Evolutionary conservation across 2,329 filamentous ascomycete genomes (phyloP), one percentile per base, ranked within the genome.

Genomic region (Colletotrichum kahawae): DNA sequence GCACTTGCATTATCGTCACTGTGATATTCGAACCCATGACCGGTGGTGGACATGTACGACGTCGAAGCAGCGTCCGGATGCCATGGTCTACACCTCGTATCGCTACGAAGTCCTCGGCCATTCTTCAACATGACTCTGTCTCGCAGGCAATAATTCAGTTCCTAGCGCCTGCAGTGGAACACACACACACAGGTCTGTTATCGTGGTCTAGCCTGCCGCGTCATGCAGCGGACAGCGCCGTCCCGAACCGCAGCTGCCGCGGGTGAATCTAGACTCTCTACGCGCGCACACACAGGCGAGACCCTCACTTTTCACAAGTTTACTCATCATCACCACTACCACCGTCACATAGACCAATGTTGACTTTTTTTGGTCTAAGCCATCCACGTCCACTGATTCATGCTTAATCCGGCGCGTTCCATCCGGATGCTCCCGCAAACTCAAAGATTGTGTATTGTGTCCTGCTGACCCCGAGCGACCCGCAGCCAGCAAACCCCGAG

Each of bases 361-460:
- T n/a, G 18, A 13, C 0, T 4, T 4, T 48, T n/a, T 1, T 1
- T 48, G 18, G 38, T 48, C 38, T 48, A n/a, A 48, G 38, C 38
- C 18, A 48, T 48, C 38, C 38, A 48, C 38, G 38, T 12, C 38
- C 38, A 48, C 38, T 48, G 38, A 48, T 48, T 48, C 38, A 48
- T 48, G 38, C 38, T 48, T 48, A 48, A 48, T n/a, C 18, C 18
- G 18, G 38, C 38, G 38, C 38, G 38, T 59, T 60, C 57, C 27
- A 60, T 34, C 27, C 57, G 57, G 57, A n/a, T 60, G 16, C 56
- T 60, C 56, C 56, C 56, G 56, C n/a, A n/a, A 31, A 60, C 54
- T 57, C 54, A 48, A 48, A 48, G 18, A n/a, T 48, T 48, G 38
- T 48, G n/a, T n/a, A 9, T 18, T 48, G 38, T 48, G 38, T 48